phyloP scores from a whole-genome alignment of 2,329 filamentous ascomycete species.

The Botrytis squamosa region DNA sequence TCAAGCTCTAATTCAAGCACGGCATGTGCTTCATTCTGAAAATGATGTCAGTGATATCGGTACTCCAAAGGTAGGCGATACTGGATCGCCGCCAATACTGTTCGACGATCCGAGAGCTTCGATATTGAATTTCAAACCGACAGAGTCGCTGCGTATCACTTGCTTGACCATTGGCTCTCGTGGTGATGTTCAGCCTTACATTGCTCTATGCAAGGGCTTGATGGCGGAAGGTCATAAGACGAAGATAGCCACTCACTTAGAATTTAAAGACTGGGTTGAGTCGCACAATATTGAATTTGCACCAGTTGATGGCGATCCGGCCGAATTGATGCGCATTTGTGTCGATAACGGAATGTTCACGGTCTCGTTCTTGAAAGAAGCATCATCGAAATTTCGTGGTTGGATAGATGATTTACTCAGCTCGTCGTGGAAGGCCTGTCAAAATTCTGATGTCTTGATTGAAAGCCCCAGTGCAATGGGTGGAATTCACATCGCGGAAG shows the following conservation, averaged over 20 bases:
- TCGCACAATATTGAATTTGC: slow-evolving; percentile 93
- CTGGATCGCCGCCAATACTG: slow-evolving; percentile 70
- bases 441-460: slow-evolving; percentile 85
- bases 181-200: slow-evolving; percentile 96
- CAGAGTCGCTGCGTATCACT: slow-evolving; percentile 75
- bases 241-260: slow-evolving; percentile 85
- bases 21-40: slow-evolving; percentile 52
- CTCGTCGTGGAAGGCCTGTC: slow-evolving; percentile 79
- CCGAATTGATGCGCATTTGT: slow-evolving; percentile 91
- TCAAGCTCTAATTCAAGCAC: slow-evolving; percentile 73
- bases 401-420: slow-evolving; percentile 89
- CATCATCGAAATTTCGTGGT: slow-evolving; percentile 82
- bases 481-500: slow-evolving; percentile 95
- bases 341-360: slow-evolving; percentile 98
- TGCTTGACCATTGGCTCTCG: slow-evolving; percentile 95
- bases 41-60: slow-evolving; percentile 53
- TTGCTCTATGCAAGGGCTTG: slow-evolving; percentile 89
- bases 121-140: slow-evolving; percentile 86
- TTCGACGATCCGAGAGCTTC: slow-evolving; percentile 90
- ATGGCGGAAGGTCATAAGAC: slow-evolving; percentile 82
- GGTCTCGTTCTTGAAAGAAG: slow-evolving; percentile 82
- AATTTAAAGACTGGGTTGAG: slow-evolving; percentile 87
- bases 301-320: slow-evolving; percentile 85
- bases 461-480: slow-evolving; percentile 97
- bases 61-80: slow-evolving; percentile 48